Evolutionary conservation across 345 rosid species (phyloP).

Genomic region (Melaleuca alternifolia): DNA sequence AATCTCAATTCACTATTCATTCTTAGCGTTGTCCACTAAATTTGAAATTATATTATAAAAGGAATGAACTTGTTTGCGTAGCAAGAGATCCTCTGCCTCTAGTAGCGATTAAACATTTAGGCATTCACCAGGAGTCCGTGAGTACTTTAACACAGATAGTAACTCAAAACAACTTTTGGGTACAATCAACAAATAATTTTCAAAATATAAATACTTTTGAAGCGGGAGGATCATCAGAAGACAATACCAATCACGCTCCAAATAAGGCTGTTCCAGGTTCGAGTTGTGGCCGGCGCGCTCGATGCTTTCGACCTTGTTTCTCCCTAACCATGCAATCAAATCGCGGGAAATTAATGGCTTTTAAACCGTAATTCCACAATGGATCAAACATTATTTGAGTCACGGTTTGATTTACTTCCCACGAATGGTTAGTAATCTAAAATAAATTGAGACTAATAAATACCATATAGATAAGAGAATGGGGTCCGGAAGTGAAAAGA

Average conservation of each 20-base stretch:
- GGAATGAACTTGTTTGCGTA: too few relatives aligned
- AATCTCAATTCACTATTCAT: too few relatives aligned
- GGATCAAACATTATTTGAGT: not conserved
- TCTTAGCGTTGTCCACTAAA: too few relatives aligned
- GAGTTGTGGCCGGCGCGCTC: not conserved
- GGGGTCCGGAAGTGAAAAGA: not conserved
- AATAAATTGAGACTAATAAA: not conserved
- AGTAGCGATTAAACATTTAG: too few relatives aligned
- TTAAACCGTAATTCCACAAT: not conserved
- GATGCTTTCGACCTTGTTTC: not conserved
- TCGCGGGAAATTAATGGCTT: not conserved
- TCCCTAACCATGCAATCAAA: not conserved
- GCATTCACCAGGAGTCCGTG: too few relatives aligned
- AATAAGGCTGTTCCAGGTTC: fast-evolving
- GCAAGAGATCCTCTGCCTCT: too few relatives aligned
- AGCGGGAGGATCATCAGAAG: not conserved
- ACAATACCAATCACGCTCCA: too few relatives aligned
- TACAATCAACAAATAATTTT: not conserved
- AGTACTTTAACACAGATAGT: too few relatives aligned
- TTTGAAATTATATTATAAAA: too few relatives aligned
- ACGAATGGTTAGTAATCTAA: not conserved
- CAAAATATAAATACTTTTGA: too few relatives aligned
- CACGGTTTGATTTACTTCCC: not conserved
- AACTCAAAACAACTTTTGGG: not conserved
- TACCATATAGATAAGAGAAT: not conserved